Percentiles rank a stretch among this genome's conserved stretches.
These are phyloP conservation scores for Phytopythium ostracodes DNA, from an alignment of 352 stramenopile genomes.

Conservation along the genomic window DNA sequence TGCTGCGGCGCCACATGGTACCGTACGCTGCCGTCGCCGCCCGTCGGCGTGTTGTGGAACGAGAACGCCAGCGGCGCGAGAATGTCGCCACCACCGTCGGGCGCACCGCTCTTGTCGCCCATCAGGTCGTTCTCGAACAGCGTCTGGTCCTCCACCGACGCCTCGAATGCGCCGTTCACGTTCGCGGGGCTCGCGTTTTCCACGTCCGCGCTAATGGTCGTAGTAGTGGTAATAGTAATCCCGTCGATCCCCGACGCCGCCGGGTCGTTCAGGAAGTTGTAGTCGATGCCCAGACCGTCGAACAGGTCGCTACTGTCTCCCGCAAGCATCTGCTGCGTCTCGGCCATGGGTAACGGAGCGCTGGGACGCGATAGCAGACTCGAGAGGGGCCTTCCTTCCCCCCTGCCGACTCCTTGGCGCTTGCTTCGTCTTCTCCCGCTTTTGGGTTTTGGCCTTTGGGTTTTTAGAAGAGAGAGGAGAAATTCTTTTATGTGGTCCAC, in stretches of 20 bases:
- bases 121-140: constrained; percentile 48
- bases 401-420: neutral
- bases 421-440: constrained; percentile 3
- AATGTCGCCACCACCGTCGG: constrained; percentile 16
- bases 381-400: neutral
- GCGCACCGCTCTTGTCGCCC: constrained; percentile 23
- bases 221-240: too few relatives aligned
- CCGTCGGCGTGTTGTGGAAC: constrained; percentile 15
- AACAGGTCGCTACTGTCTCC: constrained; percentile 28
- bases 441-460: neutral
- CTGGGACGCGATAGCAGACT: too few relatives aligned
- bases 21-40: constrained; percentile 6
- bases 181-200: constrained; percentile 9
- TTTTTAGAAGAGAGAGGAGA: neutral
- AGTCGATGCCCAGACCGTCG: constrained; percentile 46
- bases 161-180: neutral
- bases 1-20: constrained; percentile 48
- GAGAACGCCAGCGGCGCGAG: constrained; percentile 36
- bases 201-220: neutral
- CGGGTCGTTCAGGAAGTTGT: constrained; percentile 33
- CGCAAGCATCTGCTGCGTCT: constrained; percentile 25
- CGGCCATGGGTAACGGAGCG: constrained; percentile 20
- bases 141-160: constrained; percentile 31
- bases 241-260: constrained; percentile 5
- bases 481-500: neutral